phyloP scores from a whole-genome alignment of 2,329 filamentous ascomycete species.

The Aureobasidium zeae region DNA sequence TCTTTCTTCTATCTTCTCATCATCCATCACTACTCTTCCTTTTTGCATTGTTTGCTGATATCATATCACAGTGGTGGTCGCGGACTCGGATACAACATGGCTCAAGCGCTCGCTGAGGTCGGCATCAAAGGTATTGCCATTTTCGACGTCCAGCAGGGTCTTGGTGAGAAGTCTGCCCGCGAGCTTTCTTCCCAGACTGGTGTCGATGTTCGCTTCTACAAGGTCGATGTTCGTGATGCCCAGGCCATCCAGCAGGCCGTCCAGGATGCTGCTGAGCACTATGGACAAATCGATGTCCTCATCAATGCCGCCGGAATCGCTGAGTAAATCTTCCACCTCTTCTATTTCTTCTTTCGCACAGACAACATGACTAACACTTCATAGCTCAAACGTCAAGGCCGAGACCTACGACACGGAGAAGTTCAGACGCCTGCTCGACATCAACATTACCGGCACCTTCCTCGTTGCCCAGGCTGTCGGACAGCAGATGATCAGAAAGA shows the following conservation, averaged over 20 bases:
- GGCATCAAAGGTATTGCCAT: conserved; percentile 65
- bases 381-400: conserved; percentile 67
- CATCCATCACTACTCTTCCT: too few species aligned
- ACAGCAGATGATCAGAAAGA: conserved; percentile 56
- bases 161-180: conserved; percentile 59
- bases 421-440: conserved; percentile 71
- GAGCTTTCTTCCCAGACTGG: conserved; percentile 65
- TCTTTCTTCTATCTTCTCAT: too few species aligned
- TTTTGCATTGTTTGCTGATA: too few species aligned
- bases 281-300: conserved; percentile 63
- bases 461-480: conserved; percentile 56
- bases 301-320: conserved; percentile 74
- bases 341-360: not conserved
- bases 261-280: conserved; percentile 54
- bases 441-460: conserved; percentile 74
- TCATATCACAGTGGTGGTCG: conserved; percentile 52
- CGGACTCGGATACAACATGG: conserved; percentile 71
- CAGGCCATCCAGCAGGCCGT: conserved; percentile 61
- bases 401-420: conserved; percentile 67
- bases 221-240: conserved; percentile 67
- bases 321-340: conserved; percentile 41
- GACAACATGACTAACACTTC: conserved; percentile 2
- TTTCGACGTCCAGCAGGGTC: conserved; percentile 67
- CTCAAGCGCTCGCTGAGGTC: conserved; percentile 65
- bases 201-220: conserved; percentile 66